A percentile compares a stretch with the other conserved stretches of the same genome.
Conservation (phyloP, 2,329 filamentous ascomycete genomes). For the Clarireedia hainanense region DNA sequence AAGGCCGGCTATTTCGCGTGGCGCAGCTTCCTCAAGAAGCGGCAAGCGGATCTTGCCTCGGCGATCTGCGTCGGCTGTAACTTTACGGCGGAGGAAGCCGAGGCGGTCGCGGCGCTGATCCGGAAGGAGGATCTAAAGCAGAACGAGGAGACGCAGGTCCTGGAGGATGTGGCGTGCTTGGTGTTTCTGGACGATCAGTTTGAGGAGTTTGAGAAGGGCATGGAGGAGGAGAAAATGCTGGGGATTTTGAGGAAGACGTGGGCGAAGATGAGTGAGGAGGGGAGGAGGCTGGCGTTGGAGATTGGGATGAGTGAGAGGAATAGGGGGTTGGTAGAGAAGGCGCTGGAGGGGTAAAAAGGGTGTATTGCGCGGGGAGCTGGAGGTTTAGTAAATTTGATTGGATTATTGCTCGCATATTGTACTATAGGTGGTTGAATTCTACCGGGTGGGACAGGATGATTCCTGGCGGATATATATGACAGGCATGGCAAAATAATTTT, state of each 20-base stretch:
- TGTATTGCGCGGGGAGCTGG: background rate
- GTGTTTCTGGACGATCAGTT: constrained; percentile 86
- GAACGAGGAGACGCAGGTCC: constrained; percentile 60
- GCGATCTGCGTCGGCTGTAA: constrained; percentile 40
- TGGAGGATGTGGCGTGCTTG: constrained; percentile 81
- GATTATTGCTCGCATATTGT: background rate
- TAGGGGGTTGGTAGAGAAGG: constrained; percentile 53
- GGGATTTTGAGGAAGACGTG: constrained; percentile 65
- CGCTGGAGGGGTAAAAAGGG: constrained; percentile 37
- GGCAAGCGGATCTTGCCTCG: constrained; percentile 55
- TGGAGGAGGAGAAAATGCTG: constrained; percentile 72
- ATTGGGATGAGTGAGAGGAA: constrained; percentile 59
- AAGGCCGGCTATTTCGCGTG: constrained; percentile 72
- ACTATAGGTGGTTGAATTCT: background rate
- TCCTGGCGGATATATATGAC: background rate
- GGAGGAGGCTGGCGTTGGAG: constrained; percentile 54
- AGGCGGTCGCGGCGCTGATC: constrained; percentile 61
- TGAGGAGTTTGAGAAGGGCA: constrained; percentile 68
- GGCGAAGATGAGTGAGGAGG: constrained; percentile 63
- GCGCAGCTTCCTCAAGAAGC: constrained; percentile 65
- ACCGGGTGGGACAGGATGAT: background rate
- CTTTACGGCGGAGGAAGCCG: constrained; percentile 41
- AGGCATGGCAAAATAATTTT: background rate
- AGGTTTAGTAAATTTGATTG: background rate
- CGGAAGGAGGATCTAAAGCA: constrained; percentile 66